Conservation (phyloP, 345 rosid species). For the Ricinus communis region DNA sequence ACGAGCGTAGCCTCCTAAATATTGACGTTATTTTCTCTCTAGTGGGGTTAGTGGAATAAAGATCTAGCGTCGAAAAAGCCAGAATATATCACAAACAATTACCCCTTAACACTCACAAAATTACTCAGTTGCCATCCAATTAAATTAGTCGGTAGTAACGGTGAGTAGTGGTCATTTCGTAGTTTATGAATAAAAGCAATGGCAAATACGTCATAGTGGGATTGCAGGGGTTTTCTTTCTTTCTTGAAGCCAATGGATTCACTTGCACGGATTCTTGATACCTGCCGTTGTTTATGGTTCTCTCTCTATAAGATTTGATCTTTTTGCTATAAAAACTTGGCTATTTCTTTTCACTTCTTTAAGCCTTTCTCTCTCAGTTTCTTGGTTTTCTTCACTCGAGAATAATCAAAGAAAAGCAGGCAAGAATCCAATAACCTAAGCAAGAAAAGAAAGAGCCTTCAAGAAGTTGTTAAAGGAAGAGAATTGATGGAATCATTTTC, state of each 20-base stretch:
- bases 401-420: neutral
- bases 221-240: slow-evolving; percentile 25
- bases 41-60: slow-evolving; percentile 18
- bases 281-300: slow-evolving; percentile 33
- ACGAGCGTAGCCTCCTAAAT: slow-evolving; percentile 32
- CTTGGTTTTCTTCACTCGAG: neutral
- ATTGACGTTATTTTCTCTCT: slow-evolving; percentile 13
- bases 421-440: too few species aligned
- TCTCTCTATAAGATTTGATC: neutral
- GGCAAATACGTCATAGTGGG: neutral
- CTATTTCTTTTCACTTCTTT: slow-evolving; percentile 16
- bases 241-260: slow-evolving; percentile 47
- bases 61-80: neutral
- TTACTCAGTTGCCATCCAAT: neutral
- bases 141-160: neutral
- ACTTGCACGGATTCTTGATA: slow-evolving; percentile 33
- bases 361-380: neutral
- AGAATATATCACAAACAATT: neutral
- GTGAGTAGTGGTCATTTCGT: slow-evolving; percentile 9
- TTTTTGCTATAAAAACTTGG: slow-evolving; percentile 14
- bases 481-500: slow-evolving; percentile 8
- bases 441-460: too few species aligned
- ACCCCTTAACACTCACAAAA: too few species aligned
- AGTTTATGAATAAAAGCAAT: neutral
- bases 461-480: too few species aligned